Evolutionary conservation across 164 flowering plant species (phyloP).

Genomic region (Berberis thunbergii): DNA sequence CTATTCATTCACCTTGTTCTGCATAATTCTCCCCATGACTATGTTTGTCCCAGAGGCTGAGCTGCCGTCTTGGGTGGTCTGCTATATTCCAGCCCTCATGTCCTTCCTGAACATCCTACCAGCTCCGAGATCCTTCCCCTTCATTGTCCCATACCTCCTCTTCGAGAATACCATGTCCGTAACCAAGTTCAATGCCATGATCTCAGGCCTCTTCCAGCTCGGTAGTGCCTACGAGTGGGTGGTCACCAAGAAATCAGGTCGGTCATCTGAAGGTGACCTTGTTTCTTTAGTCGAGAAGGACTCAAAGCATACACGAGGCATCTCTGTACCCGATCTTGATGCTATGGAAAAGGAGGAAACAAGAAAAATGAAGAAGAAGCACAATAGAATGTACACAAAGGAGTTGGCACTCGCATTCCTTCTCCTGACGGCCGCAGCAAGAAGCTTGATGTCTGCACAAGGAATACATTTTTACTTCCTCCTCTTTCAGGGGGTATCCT

Average conservation of each 20-base stretch:
- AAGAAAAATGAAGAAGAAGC: conserved; percentile 53
- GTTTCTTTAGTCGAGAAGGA: conserved; percentile 45
- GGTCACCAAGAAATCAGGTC: conserved; percentile 95
- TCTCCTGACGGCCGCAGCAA: conserved; percentile 78
- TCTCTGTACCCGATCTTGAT: conserved; percentile 52
- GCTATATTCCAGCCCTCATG: conserved; percentile 93
- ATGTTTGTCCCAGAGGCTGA: conserved; percentile 97
- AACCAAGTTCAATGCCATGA: conserved; percentile 97
- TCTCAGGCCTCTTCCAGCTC: conserved; percentile 96
- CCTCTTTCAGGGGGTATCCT: conserved; percentile 90
- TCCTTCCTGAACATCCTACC: conserved; percentile 95
- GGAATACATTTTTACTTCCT: conserved; percentile 98
- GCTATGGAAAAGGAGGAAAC: conserved; percentile 38
- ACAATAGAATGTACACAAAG: conserved; percentile 82
- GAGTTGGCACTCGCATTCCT: conserved; percentile 88
- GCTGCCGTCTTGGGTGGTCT: conserved; percentile 97
- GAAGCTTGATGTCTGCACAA: conserved; percentile 91
- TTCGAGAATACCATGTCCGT: conserved; percentile 99
- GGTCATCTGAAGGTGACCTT: conserved; percentile 95
- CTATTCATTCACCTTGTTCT: conserved; percentile 94
- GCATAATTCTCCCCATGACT: conserved; percentile 95
- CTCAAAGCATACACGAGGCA: conserved; percentile 38
- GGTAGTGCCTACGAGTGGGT: conserved; percentile 99
- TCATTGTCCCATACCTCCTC: conserved; percentile 95
- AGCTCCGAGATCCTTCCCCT: conserved; percentile 89